These are phyloP conservation scores for Arthrinium puccinioides DNA, from an alignment of 2,329 filamentous ascomycete genomes.

Conservation along the genomic window DNA sequence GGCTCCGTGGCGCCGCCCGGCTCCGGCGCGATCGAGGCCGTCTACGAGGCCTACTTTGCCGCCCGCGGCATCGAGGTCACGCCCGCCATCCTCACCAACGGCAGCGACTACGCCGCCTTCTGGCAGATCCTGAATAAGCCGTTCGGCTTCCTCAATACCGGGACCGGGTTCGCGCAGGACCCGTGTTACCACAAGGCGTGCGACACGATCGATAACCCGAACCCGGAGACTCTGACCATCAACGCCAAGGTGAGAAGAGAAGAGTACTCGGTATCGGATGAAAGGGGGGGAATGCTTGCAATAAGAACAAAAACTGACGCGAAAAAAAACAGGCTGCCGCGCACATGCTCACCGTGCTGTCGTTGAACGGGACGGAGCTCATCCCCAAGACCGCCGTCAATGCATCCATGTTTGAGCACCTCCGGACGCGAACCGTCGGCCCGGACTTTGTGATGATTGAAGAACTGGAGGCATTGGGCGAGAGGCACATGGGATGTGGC, in stretches of 20 bases:
- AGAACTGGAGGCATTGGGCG: constrained; percentile 25
- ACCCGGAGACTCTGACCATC: constrained; percentile 20
- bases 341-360: constrained; percentile 22
- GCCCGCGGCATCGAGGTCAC: constrained; percentile 17
- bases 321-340: constrained; percentile 17
- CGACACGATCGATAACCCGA: constrained; percentile 24
- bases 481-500: constrained; percentile 27
- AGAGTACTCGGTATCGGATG: neutral
- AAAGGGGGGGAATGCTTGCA: neutral
- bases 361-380: constrained; percentile 20
- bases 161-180: constrained; percentile 40
- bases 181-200: constrained; percentile 28
- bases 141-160: constrained; percentile 27
- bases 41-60: constrained; percentile 22
- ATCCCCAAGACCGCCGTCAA: constrained; percentile 22
- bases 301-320: neutral
- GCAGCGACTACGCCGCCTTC: constrained; percentile 49
- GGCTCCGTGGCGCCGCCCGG: constrained; percentile 27
- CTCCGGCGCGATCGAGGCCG: constrained; percentile 23
- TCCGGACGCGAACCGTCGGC: constrained; percentile 9
- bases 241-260: constrained; percentile 19
- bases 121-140: constrained; percentile 25
- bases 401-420: constrained; percentile 11
- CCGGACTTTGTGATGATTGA: constrained; percentile 16
- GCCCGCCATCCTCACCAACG: constrained; percentile 21